A percentile compares a stretch with the other conserved stretches of the same genome.
Conservation (phyloP, 306 rosid genomes). For the Dalbergia oliveri region DNA sequence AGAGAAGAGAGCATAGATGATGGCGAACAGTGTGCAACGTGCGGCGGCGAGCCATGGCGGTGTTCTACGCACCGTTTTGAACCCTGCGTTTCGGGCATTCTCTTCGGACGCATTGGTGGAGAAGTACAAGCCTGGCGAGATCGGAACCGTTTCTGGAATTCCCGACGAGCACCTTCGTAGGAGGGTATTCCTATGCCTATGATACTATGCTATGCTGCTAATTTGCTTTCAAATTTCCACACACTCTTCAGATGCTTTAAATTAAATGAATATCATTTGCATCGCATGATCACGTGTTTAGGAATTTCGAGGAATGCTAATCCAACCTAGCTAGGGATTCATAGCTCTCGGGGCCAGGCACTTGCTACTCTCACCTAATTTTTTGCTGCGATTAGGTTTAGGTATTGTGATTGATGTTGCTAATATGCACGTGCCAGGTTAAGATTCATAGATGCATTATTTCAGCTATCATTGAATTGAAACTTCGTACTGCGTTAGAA, state of each 20-base stretch:
- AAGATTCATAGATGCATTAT: neutral
- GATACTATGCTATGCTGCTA: neutral
- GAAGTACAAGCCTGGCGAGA: conserved; percentile 75
- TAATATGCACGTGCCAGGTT: neutral
- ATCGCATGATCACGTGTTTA: neutral
- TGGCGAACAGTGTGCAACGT: conserved; percentile 79
- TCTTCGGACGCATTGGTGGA: conserved; percentile 78
- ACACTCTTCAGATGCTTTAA: neutral
- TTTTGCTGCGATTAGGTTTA: no score
- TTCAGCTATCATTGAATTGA: conserved; percentile 1
- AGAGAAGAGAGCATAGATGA: conserved; percentile 43
- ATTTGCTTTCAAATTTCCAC: neutral
- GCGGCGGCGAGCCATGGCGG: conserved; percentile 61
- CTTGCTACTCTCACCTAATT: no score
- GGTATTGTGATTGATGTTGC: neutral
- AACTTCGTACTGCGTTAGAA: neutral
- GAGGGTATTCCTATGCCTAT: conserved; percentile 54
- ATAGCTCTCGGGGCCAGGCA: neutral
- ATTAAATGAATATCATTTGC: neutral
- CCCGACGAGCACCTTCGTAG: conserved; percentile 90
- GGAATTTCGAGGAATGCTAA: neutral
- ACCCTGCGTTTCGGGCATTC: conserved; percentile 54
- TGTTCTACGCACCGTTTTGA: conserved; percentile 57
- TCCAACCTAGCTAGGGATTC: conserved; percentile 38
- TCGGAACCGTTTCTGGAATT: conserved; percentile 91